Base-by-base conservation (phyloP, 345 rosid genomes). In the Arabidopsis suecica region DNA sequence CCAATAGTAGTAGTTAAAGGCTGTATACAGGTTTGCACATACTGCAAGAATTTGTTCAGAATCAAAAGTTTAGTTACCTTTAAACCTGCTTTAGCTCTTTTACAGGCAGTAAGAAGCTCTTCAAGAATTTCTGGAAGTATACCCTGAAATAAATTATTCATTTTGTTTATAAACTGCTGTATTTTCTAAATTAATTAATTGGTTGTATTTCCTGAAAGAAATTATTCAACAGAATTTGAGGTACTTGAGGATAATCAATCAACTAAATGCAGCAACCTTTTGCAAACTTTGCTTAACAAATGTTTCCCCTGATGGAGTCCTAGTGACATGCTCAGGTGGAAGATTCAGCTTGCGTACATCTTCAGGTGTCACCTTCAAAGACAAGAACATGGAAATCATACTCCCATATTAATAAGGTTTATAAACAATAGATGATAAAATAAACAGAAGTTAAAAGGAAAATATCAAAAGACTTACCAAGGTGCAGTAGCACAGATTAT, bases 51-150 rank as follows among this genome's bases (percentile, higher is more conserved):
- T 11, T 53, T 50, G 55, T 38, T 65, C 41, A 36, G 53, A 56
- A 66, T 30, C 25, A 68, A 72, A 32, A 54, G 38, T 53, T 48
- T 25, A 79, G 48, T 72, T 75, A 89, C 97, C 96, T 92, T 92
- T 75, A 95, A 72, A 82, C 92, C 99, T 33, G 93, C 92, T 84
- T 92, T 95, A 65, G 99, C 97, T 86, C 94, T 86, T 85, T 85
- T 95, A 48, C 99, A 96, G 71, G 99, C 99, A 70, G 85, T 56
- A 75, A 95, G 73, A 47, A 95, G 81, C 80, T 92, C 99, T 88
- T 92, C 99, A 45, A 95, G 97, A 78, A 95, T 95, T 84, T 95
- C 99, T 71, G 99, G 99, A 81, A 95, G 97, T 73, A 95, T 88
- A 72, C 98, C 98, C 97, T 94, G 84, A 61, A 84, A 83, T 55